Conservation (phyloP, 176 grass and related monocot species). For the Aegilops longissima region DNA sequence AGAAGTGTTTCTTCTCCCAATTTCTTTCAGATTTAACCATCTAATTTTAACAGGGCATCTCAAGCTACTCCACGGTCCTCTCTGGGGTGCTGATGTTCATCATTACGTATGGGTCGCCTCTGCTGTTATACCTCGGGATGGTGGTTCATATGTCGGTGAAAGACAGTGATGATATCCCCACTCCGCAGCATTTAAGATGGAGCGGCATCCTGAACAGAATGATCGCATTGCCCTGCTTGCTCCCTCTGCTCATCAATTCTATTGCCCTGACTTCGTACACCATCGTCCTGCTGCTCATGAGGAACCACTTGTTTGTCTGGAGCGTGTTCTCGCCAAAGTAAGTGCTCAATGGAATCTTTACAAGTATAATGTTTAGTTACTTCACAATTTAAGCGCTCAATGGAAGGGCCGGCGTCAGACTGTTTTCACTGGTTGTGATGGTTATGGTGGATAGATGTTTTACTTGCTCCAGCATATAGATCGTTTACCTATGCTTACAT, state of each 20-base stretch:
- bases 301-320: constrained; percentile 96
- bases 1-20: neutral
- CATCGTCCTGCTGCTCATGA: constrained; percentile 81
- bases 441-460: neutral
- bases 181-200: constrained; percentile 35
- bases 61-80: constrained; percentile 74
- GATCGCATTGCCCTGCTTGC: constrained; percentile 60
- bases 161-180: constrained; percentile 26
- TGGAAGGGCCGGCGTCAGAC: neutral
- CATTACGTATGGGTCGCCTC: constrained; percentile 78
- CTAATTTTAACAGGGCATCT: constrained; percentile 66
- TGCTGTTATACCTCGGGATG: constrained; percentile 66
- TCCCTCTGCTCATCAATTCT: constrained; percentile 78
- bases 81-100: constrained; percentile 85
- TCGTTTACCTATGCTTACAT: neutral
- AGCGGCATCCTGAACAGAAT: constrained; percentile 39
- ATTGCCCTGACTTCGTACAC: constrained; percentile 77
- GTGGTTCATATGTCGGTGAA: constrained; percentile 59
- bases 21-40: constrained; percentile 28
- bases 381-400: neutral
- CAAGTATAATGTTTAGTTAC: neutral
- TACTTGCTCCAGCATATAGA: neutral
- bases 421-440: neutral
- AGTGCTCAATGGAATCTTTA: constrained; percentile 35
- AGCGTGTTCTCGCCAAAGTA: constrained; percentile 99